Evolutionary conservation across 345 rosid species (phyloP).

Genomic region (Populus nigra): DNA sequence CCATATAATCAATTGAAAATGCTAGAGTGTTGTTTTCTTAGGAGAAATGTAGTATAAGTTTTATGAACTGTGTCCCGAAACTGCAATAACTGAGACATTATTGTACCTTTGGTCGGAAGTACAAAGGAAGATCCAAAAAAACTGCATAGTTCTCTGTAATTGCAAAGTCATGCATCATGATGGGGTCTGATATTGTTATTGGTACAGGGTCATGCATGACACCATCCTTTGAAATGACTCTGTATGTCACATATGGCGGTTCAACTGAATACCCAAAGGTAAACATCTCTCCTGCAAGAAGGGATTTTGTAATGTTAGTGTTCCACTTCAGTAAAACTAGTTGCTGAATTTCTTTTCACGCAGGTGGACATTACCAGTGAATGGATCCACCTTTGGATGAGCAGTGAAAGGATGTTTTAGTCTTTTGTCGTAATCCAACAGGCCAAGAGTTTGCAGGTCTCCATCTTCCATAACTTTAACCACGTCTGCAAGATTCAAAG

Average conservation of each 20-base stretch:
- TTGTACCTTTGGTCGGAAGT: conserved; percentile 82
- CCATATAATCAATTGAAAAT: neutral
- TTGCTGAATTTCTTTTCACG: neutral
- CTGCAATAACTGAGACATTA: neutral
- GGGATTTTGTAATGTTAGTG: conserved; percentile 17
- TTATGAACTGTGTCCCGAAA: neutral
- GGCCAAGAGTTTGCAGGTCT: conserved; percentile 90
- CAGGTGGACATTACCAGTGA: conserved; percentile 57
- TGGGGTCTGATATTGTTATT: conserved; percentile 70
- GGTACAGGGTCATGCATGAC: conserved; percentile 88
- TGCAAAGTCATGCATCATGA: conserved; percentile 99
- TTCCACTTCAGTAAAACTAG: neutral
- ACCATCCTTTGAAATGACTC: conserved; percentile 89
- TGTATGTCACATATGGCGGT: conserved; percentile 83
- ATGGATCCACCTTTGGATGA: conserved; percentile 91
- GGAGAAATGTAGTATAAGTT: neutral
- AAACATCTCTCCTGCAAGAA: conserved; percentile 90
- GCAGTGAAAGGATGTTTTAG: conserved; percentile 88
- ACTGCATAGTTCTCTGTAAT: conserved; percentile 88
- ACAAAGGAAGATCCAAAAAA: conserved; percentile 90
- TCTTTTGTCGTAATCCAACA: conserved; percentile 94
- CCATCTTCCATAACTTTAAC: conserved; percentile 91
- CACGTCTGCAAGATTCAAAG: conserved; percentile 53
- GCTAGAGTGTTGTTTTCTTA: no score
- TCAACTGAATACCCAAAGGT: conserved; percentile 76